phyloP scores from a whole-genome alignment of 2,329 filamentous ascomycete genomes.

The Colletotrichum somersetense region DNA sequence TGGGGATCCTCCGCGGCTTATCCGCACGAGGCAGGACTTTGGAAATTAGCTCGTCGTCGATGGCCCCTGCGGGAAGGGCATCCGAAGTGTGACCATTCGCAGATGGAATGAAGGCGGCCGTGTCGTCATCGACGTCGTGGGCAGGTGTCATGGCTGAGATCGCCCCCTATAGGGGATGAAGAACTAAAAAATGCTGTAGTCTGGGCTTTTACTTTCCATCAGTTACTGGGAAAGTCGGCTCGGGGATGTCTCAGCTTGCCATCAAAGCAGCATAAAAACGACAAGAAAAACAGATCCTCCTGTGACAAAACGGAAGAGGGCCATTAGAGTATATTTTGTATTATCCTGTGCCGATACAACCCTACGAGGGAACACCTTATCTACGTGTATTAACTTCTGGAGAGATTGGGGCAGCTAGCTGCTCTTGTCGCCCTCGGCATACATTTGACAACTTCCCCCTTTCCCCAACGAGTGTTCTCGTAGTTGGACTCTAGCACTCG shows the following conservation, averaged over 20 bases:
- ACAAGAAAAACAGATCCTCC: neutral
- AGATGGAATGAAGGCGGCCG: constrained; percentile 7
- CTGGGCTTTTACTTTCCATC: neutral
- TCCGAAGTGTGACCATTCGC: constrained; percentile 23
- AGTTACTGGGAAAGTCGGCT: constrained; percentile 2
- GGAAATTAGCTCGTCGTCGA: constrained; percentile 34
- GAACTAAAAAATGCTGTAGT: neutral
- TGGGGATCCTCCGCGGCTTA: constrained; percentile 13
- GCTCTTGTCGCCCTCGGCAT: neutral
- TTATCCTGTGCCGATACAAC: neutral
- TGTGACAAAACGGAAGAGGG: neutral
- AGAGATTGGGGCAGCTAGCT: constrained; percentile 9
- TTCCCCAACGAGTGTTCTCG: constrained; percentile 16
- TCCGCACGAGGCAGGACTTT: constrained; percentile 29
- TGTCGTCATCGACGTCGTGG: constrained; percentile 30
- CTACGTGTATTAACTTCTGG: neutral
- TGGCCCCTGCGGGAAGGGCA: constrained; percentile 20
- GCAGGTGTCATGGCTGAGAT: constrained; percentile 26
- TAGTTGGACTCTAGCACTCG: constrained; percentile 14
- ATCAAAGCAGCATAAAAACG: constrained; percentile 1
- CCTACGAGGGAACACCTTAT: neutral
- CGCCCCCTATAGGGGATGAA: neutral
- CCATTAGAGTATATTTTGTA: neutral
- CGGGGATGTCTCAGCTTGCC: constrained; percentile 26
- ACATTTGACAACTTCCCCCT: constrained; percentile 8